Conservation (phyloP, 352 stramenopile genomes). For the Pythium brachiatum region DNA sequence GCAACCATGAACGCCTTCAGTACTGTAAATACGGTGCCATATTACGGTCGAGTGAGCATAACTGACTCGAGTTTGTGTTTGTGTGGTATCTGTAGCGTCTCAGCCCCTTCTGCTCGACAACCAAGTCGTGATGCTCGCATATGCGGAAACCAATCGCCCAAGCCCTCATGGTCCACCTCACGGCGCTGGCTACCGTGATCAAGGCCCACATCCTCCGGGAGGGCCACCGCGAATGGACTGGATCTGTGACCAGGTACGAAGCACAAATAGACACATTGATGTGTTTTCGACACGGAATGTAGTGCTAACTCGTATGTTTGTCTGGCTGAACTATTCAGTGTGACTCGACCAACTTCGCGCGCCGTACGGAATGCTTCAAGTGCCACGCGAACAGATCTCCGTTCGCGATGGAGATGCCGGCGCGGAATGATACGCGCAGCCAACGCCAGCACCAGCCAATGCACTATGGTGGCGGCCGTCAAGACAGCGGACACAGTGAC, state of each 20-base stretch:
- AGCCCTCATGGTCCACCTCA: slow-evolving; percentile 10
- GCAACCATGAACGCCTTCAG: slow-evolving; percentile 58
- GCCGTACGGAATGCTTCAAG: slow-evolving; percentile 66
- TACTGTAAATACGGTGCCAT: slow-evolving; percentile 15
- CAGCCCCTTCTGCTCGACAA: slow-evolving; percentile 54
- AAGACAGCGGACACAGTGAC: not conserved
- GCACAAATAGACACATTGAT: no score
- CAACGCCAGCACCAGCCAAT: not conserved
- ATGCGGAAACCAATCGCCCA: slow-evolving; percentile 18
- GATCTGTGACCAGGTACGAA: slow-evolving; percentile 61
- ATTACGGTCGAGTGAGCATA: not conserved
- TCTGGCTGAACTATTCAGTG: no score
- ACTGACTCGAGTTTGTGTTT: not conserved
- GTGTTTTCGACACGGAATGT: no score
- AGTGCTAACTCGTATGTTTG: no score
- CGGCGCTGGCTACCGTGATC: not conserved
- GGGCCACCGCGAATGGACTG: slow-evolving; percentile 46
- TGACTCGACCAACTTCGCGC: slow-evolving; percentile 69
- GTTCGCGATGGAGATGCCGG: slow-evolving; percentile 25
- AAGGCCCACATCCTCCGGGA: slow-evolving; percentile 5
- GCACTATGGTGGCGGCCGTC: not conserved
- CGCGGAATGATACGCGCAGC: not conserved
- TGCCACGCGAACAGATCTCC: slow-evolving; percentile 38
- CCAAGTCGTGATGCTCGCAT: slow-evolving; percentile 28
- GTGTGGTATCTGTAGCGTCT: slow-evolving; percentile 27